These are phyloP conservation scores for Pythium coloratum DNA, from an alignment of 352 stramenopile genomes.

Conservation along the genomic window DNA sequence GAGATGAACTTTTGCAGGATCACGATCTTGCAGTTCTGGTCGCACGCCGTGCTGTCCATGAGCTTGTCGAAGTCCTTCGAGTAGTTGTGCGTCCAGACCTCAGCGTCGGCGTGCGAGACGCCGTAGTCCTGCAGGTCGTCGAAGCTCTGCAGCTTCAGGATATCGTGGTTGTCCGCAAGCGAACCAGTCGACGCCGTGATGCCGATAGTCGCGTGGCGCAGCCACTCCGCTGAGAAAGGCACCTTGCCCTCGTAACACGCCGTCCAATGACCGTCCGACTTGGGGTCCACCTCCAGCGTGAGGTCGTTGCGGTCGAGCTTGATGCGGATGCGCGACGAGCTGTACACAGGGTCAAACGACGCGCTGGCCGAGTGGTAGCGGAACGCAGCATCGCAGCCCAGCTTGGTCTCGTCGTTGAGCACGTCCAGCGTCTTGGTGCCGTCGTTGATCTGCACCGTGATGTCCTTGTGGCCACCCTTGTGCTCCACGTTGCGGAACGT, in stretches of 20 bases:
- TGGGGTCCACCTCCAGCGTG: conserved; percentile 64
- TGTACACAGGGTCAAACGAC: conserved; percentile 72
- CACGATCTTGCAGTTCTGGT: conserved; percentile 80
- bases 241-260: conserved; percentile 68
- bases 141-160: conserved; percentile 66
- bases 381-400: conserved; percentile 76
- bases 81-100: conserved; percentile 83
- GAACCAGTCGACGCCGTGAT: conserved; percentile 76
- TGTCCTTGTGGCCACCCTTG: conserved; percentile 76
- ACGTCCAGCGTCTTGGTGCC: conserved; percentile 66
- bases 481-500: conserved; percentile 84
- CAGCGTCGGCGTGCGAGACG: conserved; percentile 55
- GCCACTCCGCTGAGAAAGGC: conserved; percentile 68
- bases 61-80: conserved; percentile 79
- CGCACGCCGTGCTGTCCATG: conserved; percentile 55
- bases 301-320: conserved; percentile 56
- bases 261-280: conserved; percentile 52
- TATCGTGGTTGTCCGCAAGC: conserved; percentile 84
- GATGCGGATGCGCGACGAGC: conserved; percentile 62
- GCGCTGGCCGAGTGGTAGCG: conserved; percentile 74
- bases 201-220: conserved; percentile 59
- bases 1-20: conserved; percentile 80
- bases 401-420: conserved; percentile 69
- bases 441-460: conserved; percentile 80
- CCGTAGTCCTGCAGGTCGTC: conserved; percentile 58